Base-by-base conservation (phyloP, 2,329 filamentous ascomycete genomes). In the Fragosphaeria purpurea region DNA sequence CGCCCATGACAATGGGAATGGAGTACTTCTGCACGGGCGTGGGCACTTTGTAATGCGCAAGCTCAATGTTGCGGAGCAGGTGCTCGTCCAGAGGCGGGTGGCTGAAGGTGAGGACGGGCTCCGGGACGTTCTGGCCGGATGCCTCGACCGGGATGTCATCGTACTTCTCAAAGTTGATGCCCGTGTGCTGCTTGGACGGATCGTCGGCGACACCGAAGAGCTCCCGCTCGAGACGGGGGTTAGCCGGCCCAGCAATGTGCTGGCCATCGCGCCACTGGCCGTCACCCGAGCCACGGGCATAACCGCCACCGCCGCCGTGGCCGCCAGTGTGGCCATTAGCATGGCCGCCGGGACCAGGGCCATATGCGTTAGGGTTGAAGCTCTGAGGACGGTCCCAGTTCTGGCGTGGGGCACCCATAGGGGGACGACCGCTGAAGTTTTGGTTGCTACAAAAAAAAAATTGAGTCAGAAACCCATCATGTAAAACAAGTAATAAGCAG, bases 111-210 rank as follows among this genome's bases (percentile, higher is more conserved):
- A 83, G 83, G 59, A 96, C 88, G 41, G 91, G 86, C 65, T 97
- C 93, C 44, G 93, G 93, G 48, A 97, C 89, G 64, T 95, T 82
- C 49, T 88, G 84, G 54, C 93, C 93, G 54, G 91, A 96, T 57
- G 93, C 93, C 73, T 97, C 93, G 58, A 98, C 93, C 50, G 93
- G 93, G 59, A 98, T 98, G 70, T 98, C 93, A 65, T 98, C 93
- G 72, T 98, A 98, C 78, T 98, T 98, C 75, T 95, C 85, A 67
- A 98, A 98, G 80, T 98, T 98, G 85, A 98, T 97, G 71, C 93
- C 93, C 37, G 89, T 96, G 64, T 94, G 87, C 69, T 95, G 87
- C 79, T 96, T 97, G 59, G 85, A 82, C 56, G 91, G 88, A 65
- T 97, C 93, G 68, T 97, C 91, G 61, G 84, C 75, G 47, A 85